Evolutionary conservation across 1,284 basidiomycete species (phyloP).

Genomic region (Mycocalia duriaeana): DNA sequence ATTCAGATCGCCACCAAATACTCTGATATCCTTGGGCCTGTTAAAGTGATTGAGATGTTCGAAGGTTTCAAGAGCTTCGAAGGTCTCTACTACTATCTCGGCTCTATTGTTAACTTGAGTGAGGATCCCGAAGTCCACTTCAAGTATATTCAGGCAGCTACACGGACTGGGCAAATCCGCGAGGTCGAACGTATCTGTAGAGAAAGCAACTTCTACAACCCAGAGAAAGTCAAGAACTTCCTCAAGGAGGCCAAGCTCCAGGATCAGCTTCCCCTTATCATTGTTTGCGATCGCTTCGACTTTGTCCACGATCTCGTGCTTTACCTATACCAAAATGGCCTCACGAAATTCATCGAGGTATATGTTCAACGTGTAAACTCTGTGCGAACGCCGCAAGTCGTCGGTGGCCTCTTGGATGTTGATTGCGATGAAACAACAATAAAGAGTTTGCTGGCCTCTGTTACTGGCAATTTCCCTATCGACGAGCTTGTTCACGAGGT

Average conservation of each 20-base stretch:
- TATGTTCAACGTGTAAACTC: constrained; percentile 99
- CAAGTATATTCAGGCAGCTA: constrained; percentile 99
- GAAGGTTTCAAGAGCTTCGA: constrained; percentile 98
- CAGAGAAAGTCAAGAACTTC: constrained; percentile 99
- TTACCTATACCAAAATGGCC: constrained; percentile 97
- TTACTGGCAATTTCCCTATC: constrained; percentile 96
- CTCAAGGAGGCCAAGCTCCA: constrained; percentile 96
- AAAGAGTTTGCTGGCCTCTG: constrained; percentile 89
- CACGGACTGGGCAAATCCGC: constrained; percentile 95
- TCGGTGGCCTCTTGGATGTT: constrained; percentile 95
- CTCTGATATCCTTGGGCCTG: constrained; percentile 94
- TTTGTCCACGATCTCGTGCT: constrained; percentile 99
- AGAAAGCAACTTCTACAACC: constrained; percentile 96
- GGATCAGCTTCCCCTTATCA: constrained; percentile 98
- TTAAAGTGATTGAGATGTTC: constrained; percentile 98
- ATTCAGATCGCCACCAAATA: constrained; percentile 99
- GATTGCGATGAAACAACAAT: constrained; percentile 97
- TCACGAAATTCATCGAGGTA: constrained; percentile 97
- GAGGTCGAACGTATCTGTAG: constrained; percentile 99
- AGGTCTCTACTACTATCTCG: constrained; percentile 83
- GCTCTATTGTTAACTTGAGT: constrained; percentile 95
- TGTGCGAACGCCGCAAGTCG: constrained; percentile 94
- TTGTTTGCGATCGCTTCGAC: constrained; percentile 99
- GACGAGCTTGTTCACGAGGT: constrained; percentile 98
- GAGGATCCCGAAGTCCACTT: constrained; percentile 98